phyloP scores from a whole-genome alignment of 1,284 basidiomycete genomes.

The Pterulicium gracile region DNA sequence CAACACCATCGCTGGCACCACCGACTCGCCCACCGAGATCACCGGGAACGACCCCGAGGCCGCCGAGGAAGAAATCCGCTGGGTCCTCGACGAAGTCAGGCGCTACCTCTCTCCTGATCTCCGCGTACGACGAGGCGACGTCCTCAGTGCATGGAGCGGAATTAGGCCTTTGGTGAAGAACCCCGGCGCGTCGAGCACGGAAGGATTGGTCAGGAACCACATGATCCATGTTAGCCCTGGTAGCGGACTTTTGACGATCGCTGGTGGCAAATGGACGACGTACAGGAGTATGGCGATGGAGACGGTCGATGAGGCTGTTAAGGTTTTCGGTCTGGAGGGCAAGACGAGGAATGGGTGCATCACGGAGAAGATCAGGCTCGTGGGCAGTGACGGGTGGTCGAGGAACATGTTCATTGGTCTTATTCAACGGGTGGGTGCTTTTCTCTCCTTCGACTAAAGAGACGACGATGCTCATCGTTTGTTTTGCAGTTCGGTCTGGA shows the following conservation, averaged over 20 bases:
- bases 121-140: constrained; percentile 91
- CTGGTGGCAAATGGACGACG: constrained; percentile 98
- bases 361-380: constrained; percentile 73
- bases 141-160: constrained; percentile 93
- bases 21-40: constrained; percentile 88
- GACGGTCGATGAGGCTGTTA: constrained; percentile 83
- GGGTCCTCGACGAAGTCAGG: constrained; percentile 90
- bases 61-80: constrained; percentile 90
- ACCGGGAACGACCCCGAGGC: constrained; percentile 76
- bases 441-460: not conserved
- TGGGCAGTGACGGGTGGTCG: constrained; percentile 94
- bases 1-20: constrained; percentile 95
- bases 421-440: constrained; percentile 70
- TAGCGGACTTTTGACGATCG: constrained; percentile 86
- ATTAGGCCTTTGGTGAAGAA: constrained; percentile 86
- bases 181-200: constrained; percentile 69
- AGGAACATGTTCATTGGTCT: constrained; percentile 96
- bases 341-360: constrained; percentile 51
- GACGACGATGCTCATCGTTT: constrained; percentile 9
- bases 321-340: constrained; percentile 60
- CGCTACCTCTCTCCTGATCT: constrained; percentile 89
- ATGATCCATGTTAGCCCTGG: constrained; percentile 75
- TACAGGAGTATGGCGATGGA: constrained; percentile 96
- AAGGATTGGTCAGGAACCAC: constrained; percentile 90
- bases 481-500: constrained; percentile 68